These are phyloP conservation scores for Exophiala calicioides DNA, from an alignment of 2,329 filamentous ascomycete species.

Conservation along the genomic window DNA sequence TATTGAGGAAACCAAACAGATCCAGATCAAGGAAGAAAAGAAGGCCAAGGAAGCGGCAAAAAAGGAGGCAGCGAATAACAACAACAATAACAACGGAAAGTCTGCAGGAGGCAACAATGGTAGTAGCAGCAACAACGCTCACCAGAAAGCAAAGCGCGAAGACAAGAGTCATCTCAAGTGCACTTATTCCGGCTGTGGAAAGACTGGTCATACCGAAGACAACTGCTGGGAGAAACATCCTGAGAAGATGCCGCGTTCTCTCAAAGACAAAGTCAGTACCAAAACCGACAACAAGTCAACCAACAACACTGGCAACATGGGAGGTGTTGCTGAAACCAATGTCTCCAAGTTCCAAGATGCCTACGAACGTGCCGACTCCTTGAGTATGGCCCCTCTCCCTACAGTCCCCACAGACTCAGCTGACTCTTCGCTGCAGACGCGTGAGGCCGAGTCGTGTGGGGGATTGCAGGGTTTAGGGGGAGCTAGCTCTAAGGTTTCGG, in stretches of 20 bases:
- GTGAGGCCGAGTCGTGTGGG: too few relatives aligned
- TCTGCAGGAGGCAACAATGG: too few relatives aligned
- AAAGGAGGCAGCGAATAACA: neutral
- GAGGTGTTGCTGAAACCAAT: neutral
- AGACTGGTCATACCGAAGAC: neutral
- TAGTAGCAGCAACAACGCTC: too few relatives aligned
- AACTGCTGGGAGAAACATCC: conserved; percentile 1
- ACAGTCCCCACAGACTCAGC: too few relatives aligned
- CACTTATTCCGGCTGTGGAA: neutral
- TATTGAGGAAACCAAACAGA: conserved; percentile 1
- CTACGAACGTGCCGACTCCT: neutral
- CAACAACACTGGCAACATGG: neutral
- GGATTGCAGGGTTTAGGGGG: too few relatives aligned
- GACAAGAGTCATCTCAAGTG: neutral
- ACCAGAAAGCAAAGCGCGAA: too few relatives aligned
- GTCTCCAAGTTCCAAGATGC: neutral
- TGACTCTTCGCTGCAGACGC: too few relatives aligned
- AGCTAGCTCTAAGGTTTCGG: too few relatives aligned
- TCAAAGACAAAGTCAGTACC: conserved; percentile 2
- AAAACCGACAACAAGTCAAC: too few relatives aligned
- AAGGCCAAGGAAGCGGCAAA: neutral
- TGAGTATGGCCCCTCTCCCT: too few relatives aligned
- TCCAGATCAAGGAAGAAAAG: neutral
- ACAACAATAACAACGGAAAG: conserved; percentile 7
- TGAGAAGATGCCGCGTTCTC: neutral